Base-by-base conservation (phyloP, 2,329 filamentous ascomycete species). In the Pseudocercospora fuligena region DNA sequence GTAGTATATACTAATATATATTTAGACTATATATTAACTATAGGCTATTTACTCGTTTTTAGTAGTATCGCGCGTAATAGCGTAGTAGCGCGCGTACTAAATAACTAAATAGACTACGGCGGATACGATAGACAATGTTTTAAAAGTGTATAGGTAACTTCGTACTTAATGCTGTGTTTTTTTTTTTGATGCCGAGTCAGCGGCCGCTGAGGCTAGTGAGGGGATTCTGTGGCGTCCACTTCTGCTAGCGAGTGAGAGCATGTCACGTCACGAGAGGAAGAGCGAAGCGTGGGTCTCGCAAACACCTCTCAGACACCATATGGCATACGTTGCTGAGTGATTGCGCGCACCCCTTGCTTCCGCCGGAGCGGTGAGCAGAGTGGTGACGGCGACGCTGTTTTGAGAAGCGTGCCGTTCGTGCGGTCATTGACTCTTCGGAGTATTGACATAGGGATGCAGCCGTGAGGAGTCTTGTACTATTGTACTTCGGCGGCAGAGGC, bases 241-340 rank as follows among this genome's bases (percentile, higher is more conserved):
- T 9, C 2, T 23, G 12, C 33, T 36, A 36, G 57, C 57, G 57
- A 60, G 40, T 60, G n/a, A 46, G 57, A 46, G 23, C 57, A 60
- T 25, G 57, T 60, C 57, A 60, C 57, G 57, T 60, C 33, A 27
- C 33, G 33, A 14, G 33, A 27, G 40, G 57, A 16, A 60, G 40
- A 9, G 14, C 16, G 56, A 54, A 29, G 29, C 49, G 29, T 16
- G 49, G 23, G 4, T 54, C 21, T 27, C 4, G 27, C 27, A 27
- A 27, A 27, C 27, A 27, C 27, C 27, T 27, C 5, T 21, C 49
- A 53, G 49, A 53, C 49, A 21, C 31, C 31, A 33, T 33, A 12
- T 33, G 31, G 11, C 31, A 12, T 33, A 12, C 7, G 11, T 8
- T 33, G 31, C 11, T 19, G n/a, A 21, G n/a, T 49, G 46, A 49